phyloP scores from a whole-genome alignment of 2,329 filamentous ascomycete genomes.

The Aureobasidium pullulans region DNA sequence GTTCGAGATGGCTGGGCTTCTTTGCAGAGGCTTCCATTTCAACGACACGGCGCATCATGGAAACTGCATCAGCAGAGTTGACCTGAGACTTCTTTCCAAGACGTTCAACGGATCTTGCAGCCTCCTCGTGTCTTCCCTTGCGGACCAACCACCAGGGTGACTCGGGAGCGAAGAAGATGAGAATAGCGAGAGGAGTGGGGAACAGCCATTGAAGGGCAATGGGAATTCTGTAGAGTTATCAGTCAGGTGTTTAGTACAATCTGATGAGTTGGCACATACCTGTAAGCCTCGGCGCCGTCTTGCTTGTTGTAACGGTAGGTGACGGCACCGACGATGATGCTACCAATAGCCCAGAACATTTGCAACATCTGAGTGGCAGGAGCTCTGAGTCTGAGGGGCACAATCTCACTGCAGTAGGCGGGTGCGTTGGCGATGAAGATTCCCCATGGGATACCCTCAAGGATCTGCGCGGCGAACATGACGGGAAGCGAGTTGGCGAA shows the following conservation, averaged over 20 bases:
- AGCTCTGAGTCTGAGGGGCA: constrained; percentile 51
- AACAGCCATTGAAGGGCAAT: constrained; percentile 55
- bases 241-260: no score
- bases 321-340: constrained; percentile 53
- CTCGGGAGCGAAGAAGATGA: constrained; percentile 45
- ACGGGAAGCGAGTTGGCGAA: constrained; percentile 43
- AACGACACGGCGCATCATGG: constrained; percentile 53
- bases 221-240: constrained; percentile 45
- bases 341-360: constrained; percentile 59
- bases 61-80: constrained; percentile 40
- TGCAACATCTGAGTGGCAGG: constrained; percentile 56
- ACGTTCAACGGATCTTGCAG: constrained; percentile 41
- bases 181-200: constrained; percentile 47
- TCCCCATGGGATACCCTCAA: constrained; percentile 59
- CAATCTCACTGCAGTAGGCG: constrained; percentile 56
- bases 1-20: constrained; percentile 43
- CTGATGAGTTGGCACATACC: constrained; percentile 26
- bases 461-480: constrained; percentile 47
- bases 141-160: constrained; percentile 50
- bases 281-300: constrained; percentile 31
- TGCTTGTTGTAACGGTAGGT: constrained; percentile 47
- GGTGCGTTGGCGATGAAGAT: constrained; percentile 60
- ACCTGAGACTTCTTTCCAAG: constrained; percentile 49
- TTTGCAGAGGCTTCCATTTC: constrained; percentile 49
- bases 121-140: constrained; percentile 39